Percentiles rank a stretch among this genome's conserved stretches.
phyloP scores from a whole-genome alignment of 1,284 basidiomycete genomes.

The Phlebopus sp. region DNA sequence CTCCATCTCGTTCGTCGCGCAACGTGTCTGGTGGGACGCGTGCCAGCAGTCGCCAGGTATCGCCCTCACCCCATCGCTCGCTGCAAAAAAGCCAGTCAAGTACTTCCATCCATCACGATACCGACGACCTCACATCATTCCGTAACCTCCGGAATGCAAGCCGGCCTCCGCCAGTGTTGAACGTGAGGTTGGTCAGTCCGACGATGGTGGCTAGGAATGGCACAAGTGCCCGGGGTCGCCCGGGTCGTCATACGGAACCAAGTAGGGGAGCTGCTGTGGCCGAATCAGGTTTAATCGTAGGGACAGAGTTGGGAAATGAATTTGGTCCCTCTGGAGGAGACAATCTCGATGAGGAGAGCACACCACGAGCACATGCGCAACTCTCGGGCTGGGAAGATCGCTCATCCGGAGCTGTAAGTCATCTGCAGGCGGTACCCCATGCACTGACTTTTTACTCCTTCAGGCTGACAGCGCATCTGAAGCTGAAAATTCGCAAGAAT shows the following conservation, averaged over 20 bases:
- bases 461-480: constrained; percentile 15
- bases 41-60: constrained; percentile 18
- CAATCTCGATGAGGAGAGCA: background rate
- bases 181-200: constrained; percentile 24
- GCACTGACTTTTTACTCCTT: constrained; percentile 3
- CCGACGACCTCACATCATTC: constrained; percentile 14
- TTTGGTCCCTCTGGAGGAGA: background rate
- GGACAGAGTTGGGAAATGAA: constrained; percentile 1
- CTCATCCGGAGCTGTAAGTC: constrained; percentile 15
- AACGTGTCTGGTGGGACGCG: constrained; percentile 27
- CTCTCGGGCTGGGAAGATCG: constrained; percentile 5
- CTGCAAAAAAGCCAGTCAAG: constrained; percentile 20
- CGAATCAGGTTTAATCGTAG: background rate
- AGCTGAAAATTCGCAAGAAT: constrained; percentile 21
- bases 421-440: background rate
- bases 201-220: constrained; percentile 1
- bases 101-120: constrained; percentile 19
- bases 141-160: constrained; percentile 10
- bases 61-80: constrained; percentile 20
- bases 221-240: constrained; percentile 23
- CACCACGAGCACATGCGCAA: constrained; percentile 1
- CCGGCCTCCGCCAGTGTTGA: constrained; percentile 14
- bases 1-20: constrained; percentile 39
- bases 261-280: constrained; percentile 2
- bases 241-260: constrained; percentile 16